Percentiles rank a stretch among this genome's conserved stretches.
phyloP scores from a whole-genome alignment of 2,329 filamentous ascomycete genomes.

The Stylonectria norvegica region DNA sequence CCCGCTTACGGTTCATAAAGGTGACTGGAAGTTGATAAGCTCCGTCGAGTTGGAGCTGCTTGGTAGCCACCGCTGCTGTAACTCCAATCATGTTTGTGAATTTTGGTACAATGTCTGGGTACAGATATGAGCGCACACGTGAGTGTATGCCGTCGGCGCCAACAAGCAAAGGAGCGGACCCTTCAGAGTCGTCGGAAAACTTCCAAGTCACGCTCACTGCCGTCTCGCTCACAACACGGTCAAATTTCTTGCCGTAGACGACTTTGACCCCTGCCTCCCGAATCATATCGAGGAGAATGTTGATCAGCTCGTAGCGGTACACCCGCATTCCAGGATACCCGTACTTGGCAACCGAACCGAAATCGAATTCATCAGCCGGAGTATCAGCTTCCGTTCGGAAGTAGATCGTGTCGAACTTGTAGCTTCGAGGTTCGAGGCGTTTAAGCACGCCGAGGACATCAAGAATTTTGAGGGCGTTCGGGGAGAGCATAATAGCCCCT shows the following conservation, averaged over 20 bases:
- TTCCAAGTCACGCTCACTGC: slow-evolving; percentile 41
- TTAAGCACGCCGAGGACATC: slow-evolving; percentile 48
- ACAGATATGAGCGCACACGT: slow-evolving; percentile 48
- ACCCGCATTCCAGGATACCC: slow-evolving; percentile 53
- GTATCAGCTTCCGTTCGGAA: slow-evolving; percentile 39
- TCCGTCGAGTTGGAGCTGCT: slow-evolving; percentile 34
- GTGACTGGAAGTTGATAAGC: slow-evolving; percentile 41
- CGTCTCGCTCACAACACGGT: slow-evolving; percentile 39
- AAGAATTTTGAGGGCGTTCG: slow-evolving; percentile 54
- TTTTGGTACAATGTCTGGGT: slow-evolving; percentile 44
- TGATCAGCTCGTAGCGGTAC: slow-evolving; percentile 50
- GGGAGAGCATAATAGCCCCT: slow-evolving; percentile 57
- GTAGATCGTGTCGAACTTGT: slow-evolving; percentile 49
- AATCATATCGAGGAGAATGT: slow-evolving; percentile 43
- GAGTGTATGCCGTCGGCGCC: slow-evolving; percentile 61
- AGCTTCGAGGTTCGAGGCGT: slow-evolving; percentile 42
- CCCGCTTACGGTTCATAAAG: slow-evolving; percentile 38
- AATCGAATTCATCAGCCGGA: slow-evolving; percentile 41
- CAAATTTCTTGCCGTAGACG: slow-evolving; percentile 47
- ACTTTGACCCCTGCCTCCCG: slow-evolving; percentile 39
- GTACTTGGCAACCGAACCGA: slow-evolving; percentile 46
- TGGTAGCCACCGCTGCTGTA: slow-evolving; percentile 32
- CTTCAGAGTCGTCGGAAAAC: slow-evolving; percentile 44
- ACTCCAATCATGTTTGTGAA: slow-evolving; percentile 49
- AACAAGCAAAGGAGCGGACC: slow-evolving; percentile 43